These are phyloP conservation scores for Gymnopilus junonius DNA, from an alignment of 768 basidiomycete species.

Conservation along the genomic window DNA sequence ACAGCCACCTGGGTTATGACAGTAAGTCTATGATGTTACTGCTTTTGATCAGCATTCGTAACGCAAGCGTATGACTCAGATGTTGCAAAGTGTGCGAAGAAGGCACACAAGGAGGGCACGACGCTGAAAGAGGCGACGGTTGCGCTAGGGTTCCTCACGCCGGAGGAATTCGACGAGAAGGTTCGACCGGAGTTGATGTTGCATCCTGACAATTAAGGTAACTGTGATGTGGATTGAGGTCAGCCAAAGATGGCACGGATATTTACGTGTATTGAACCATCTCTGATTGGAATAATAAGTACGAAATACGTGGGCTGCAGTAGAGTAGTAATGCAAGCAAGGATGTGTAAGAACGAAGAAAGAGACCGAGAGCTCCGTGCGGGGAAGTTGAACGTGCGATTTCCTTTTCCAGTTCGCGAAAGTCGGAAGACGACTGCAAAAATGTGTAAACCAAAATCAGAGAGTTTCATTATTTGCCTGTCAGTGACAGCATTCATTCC, in stretches of 20 bases:
- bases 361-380: conserved; percentile 10
- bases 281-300: conserved; percentile 10
- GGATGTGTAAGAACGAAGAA: not conserved
- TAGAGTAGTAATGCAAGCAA: conserved; percentile 2
- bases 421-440: conserved; percentile 25
- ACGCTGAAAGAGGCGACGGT: conserved; percentile 97
- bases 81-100: conserved; percentile 98
- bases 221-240: conserved; percentile 12
- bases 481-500: conserved; percentile 33
- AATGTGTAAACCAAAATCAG: conserved; percentile 28
- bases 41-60: conserved; percentile 9
- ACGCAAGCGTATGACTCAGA: conserved; percentile 51
- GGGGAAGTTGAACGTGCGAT: conserved; percentile 22
- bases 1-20: conserved; percentile 96
- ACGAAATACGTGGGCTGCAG: conserved; percentile 10
- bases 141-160: conserved; percentile 79
- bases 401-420: conserved; percentile 33
- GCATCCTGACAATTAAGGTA: conserved; percentile 53
- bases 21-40: conserved; percentile 56
- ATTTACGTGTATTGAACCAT: conserved; percentile 28
- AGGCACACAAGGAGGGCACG: conserved; percentile 98
- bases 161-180: conserved; percentile 93
- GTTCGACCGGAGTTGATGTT: conserved; percentile 94
- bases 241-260: conserved; percentile 21
- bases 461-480: conserved; percentile 32